A percentile compares a stretch with the other conserved stretches of the same genome.
phyloP scores from a whole-genome alignment of 805 yeast genomes.

The Lipomyces sp. region DNA sequence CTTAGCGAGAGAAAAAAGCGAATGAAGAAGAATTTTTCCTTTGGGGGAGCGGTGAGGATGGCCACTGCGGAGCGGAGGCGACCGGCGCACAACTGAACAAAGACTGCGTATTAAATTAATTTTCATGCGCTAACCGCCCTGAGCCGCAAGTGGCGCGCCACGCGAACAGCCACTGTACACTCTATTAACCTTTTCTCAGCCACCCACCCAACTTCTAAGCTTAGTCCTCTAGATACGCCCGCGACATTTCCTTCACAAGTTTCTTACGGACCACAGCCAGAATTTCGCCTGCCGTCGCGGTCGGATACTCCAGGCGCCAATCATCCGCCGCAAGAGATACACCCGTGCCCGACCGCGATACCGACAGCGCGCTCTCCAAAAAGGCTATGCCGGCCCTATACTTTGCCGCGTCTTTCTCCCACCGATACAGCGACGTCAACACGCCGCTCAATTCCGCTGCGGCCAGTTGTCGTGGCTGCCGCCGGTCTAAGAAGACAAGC shows the following conservation, averaged over 20 bases:
- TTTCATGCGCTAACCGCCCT: too few relatives aligned
- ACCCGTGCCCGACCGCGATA: not conserved
- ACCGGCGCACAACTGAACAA: too few relatives aligned
- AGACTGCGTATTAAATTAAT: too few relatives aligned
- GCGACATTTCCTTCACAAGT: constrained; percentile 30
- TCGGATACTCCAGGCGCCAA: constrained; percentile 26
- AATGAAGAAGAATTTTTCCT: too few relatives aligned
- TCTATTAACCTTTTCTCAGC: too few relatives aligned
- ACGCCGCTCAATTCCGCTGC: constrained; percentile 22
- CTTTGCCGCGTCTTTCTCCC: constrained; percentile 25
- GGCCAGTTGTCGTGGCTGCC: constrained; percentile 20
- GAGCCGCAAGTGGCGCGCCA: too few relatives aligned
- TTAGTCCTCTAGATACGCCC: constrained; percentile 31
- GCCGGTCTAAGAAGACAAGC: constrained; percentile 9
- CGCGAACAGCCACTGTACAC: too few relatives aligned
- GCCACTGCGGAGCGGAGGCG: too few relatives aligned
- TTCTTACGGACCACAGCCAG: constrained; percentile 19
- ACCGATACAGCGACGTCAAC: constrained; percentile 29
- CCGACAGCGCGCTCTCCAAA: constrained; percentile 18
- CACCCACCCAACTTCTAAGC: too few relatives aligned
- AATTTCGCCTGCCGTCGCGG: constrained; percentile 19
- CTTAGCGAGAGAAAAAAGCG: too few relatives aligned
- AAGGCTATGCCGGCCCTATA: constrained; percentile 19
- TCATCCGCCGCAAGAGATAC: constrained; percentile 14
- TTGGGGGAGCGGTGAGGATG: too few relatives aligned